phyloP scores from a whole-genome alignment of 306 rosid genomes.

The Prunus padus region DNA sequence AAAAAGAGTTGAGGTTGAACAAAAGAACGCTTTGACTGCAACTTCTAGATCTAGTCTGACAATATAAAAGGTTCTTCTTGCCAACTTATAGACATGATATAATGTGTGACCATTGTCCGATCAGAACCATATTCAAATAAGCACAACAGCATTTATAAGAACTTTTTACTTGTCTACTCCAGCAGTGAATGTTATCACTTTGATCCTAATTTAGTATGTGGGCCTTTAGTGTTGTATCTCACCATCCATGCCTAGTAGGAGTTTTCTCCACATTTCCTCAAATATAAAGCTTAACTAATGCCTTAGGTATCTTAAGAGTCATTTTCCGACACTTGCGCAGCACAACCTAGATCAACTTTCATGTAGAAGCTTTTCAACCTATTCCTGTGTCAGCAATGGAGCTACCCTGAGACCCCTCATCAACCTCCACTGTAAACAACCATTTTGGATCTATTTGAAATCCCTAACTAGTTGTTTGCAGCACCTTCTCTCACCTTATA shows the following conservation, averaged over 20 bases:
- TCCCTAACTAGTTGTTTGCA: not conserved
- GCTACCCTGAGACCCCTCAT: not conserved
- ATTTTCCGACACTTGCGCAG: not conserved
- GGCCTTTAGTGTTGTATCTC: not conserved
- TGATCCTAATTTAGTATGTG: not conserved
- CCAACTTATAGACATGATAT: not conserved
- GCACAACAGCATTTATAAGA: not conserved
- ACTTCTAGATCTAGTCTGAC: not conserved
- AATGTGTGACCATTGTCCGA: not conserved
- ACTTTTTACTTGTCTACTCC: not conserved
- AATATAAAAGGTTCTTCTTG: not conserved
- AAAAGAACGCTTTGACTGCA: not conserved
- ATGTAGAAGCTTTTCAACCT: not conserved
- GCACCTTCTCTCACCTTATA: not conserved
- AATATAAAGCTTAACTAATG: not conserved
- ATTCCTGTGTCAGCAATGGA: not conserved
- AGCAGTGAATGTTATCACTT: not conserved
- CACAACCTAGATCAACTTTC: not conserved
- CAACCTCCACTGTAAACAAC: not conserved
- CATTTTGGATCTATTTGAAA: not conserved
- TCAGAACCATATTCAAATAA: not conserved
- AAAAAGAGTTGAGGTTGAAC: not conserved
- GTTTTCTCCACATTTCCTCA: not conserved
- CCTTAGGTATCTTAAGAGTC: not conserved
- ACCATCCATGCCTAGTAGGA: not conserved